phyloP scores from a whole-genome alignment of 2,329 filamentous ascomycete genomes.

The Colletotrichum nymphaeae region DNA sequence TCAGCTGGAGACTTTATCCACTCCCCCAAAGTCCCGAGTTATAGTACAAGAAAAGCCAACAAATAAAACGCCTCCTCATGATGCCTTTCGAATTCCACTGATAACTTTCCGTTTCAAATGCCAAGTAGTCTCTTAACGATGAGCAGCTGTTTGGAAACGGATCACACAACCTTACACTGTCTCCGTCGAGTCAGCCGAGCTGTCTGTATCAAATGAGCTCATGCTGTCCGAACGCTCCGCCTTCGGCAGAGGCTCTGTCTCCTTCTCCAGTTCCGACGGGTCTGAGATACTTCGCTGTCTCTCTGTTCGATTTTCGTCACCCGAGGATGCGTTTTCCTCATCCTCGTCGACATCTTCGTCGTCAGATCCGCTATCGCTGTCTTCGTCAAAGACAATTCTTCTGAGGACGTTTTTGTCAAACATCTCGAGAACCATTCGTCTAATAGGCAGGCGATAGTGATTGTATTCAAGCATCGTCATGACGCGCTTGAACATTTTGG shows the following conservation, averaged over 20 bases:
- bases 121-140: neutral
- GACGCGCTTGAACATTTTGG: conserved; percentile 84
- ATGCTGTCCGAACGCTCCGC: conserved; percentile 20
- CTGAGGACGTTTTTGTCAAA: conserved; percentile 93
- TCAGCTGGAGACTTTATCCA: conserved; percentile 29
- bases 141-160: conserved; percentile 1
- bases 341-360: conserved; percentile 67
- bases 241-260: neutral
- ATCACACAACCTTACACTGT: conserved; percentile 2
- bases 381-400: conserved; percentile 85
- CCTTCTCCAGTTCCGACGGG: conserved; percentile 30
- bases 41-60: conserved; percentile 34
- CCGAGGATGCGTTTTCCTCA: conserved; percentile 46
- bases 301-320: conserved; percentile 65
- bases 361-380: conserved; percentile 70
- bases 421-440: conserved; percentile 90
- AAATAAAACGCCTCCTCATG: conserved; percentile 31
- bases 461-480: conserved; percentile 88
- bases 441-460: conserved; percentile 87
- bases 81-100: conserved; percentile 11
- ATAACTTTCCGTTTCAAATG: conserved; percentile 2
- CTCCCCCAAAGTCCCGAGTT: conserved; percentile 22
- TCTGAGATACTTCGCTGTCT: conserved; percentile 66
- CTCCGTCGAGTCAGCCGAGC: conserved; percentile 21
- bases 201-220: conserved; percentile 23